Base-by-base conservation (phyloP, 805 yeast species). In the Starmera dryadoides region DNA sequence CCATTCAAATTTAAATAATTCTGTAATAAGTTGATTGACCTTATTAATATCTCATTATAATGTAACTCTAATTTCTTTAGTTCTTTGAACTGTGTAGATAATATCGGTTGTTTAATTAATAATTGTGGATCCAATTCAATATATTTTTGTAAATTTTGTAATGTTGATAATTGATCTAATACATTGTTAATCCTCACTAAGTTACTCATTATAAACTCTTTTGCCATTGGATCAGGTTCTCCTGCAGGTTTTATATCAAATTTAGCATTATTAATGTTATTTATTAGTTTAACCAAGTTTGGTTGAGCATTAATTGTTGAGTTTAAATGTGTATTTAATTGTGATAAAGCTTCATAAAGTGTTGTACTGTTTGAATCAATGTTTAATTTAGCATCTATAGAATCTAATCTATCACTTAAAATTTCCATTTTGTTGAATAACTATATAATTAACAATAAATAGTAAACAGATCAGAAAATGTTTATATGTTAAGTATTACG, bases 1-100 rank as follows among this genome's bases (percentile, higher is more conserved):
- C 42, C 46, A 22, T 40, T 42, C 28, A 53, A 18, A n/a, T 49
- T 43, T 10, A 53, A 33, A 25, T 42, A 53, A 35, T 55, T 55
- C 32, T 51, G 55, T 14, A 53, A 26, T 16, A 53, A 9, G 8
- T 42, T 42, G 3, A 53, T 41, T 2, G 56, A 49, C 9, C 53
- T 38, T 3, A 53, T 39, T 4, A 55, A 28, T 21, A 55, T 32
- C 12, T 32, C 38, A 28, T 55, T 53, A 34, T 55, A 55, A 21
- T 42, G 29, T 16, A 50, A 20, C 38, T 49, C 51, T 26, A 50
- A 28, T 7, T 31, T 8, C 7, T 36, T 32, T 7, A 53, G 28
- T n/a, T 41, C 41, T 5, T 34, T 6, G 19, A 35, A 4, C 14
- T 19, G 15, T 15, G 17, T 10, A 17, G n/a, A 17, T 3, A 35